Conservation (phyloP, 768 basidiomycete genomes). For the Flagelloscypha sp. region DNA sequence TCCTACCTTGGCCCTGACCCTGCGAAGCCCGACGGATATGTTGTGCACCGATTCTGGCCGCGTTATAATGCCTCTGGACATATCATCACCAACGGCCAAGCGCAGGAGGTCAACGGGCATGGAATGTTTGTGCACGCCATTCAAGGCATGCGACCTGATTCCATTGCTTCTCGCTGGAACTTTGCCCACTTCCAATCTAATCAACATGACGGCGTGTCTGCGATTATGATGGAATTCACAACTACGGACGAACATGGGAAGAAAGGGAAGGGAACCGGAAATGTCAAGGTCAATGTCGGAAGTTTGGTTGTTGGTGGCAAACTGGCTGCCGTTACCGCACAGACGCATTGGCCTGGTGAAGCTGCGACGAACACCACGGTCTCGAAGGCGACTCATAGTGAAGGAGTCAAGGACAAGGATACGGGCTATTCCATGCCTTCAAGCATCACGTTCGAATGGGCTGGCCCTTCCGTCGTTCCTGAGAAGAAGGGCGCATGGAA, state of each 20-base stretch:
- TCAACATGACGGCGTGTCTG: constrained; percentile 66
- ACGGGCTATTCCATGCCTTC: constrained; percentile 76
- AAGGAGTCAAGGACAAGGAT: constrained; percentile 56
- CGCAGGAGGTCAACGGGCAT: constrained; percentile 45
- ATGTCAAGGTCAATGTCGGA: constrained; percentile 80
- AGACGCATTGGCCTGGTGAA: constrained; percentile 71
- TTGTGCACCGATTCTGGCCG: constrained; percentile 91
- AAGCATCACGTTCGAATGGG: constrained; percentile 71
- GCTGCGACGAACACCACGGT: constrained; percentile 34
- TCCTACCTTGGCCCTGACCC: constrained; percentile 76
- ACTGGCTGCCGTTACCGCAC: constrained; percentile 67
- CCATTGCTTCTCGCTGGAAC: constrained; percentile 91
- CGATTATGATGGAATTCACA: constrained; percentile 93
- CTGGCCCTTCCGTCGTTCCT: constrained; percentile 51
- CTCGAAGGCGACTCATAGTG: constrained; percentile 60
- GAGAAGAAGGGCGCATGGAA: constrained; percentile 45
- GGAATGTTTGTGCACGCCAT: constrained; percentile 95
- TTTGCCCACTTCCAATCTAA: constrained; percentile 86
- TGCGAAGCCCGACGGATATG: constrained; percentile 71
- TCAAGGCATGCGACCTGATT: constrained; percentile 95
- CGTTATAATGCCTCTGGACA: constrained; percentile 53
- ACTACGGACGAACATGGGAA: constrained; percentile 75
- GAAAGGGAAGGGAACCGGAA: constrained; percentile 72
- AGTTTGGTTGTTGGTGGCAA: constrained; percentile 75
- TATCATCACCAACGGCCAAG: constrained; percentile 58